These are phyloP conservation scores for Staphylotrichum longicolle DNA, from an alignment of 495 filamentous ascomycete genomes.

Conservation along the genomic window DNA sequence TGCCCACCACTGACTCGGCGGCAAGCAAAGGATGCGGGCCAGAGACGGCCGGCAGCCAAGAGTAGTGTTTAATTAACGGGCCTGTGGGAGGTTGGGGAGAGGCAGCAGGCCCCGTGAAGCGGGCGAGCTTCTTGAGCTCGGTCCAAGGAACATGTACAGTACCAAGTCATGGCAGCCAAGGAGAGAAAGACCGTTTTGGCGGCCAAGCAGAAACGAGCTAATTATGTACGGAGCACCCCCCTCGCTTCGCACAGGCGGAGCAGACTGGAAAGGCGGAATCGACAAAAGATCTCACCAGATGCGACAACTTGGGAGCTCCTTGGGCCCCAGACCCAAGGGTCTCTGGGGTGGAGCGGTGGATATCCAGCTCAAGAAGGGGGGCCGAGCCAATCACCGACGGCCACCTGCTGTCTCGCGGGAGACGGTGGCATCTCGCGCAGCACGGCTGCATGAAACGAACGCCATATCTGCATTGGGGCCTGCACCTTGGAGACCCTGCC, in stretches of 20 bases:
- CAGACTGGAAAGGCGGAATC: conserved; percentile 8
- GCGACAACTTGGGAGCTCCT: conserved; percentile 2
- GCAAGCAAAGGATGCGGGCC: no score
- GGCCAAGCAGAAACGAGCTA: neutral
- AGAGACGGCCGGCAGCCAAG: neutral
- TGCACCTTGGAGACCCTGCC: conserved; percentile 20
- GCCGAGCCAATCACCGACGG: conserved; percentile 27
- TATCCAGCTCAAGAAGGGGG: conserved; percentile 10
- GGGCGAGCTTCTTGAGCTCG: conserved; percentile 11
- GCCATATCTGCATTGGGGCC: conserved; percentile 32
- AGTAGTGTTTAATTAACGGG: neutral
- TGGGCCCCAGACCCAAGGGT: conserved; percentile 12
- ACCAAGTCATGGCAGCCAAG: conserved; percentile 11
- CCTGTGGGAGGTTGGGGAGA: no score
- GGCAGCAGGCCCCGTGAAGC: neutral
- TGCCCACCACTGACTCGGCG: neutral
- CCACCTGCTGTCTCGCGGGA: conserved; percentile 21
- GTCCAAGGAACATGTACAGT: neutral
- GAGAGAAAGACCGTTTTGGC: neutral
- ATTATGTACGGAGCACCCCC: neutral
- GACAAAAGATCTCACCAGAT: conserved; percentile 1
- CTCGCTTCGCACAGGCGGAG: neutral
- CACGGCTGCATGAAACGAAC: conserved; percentile 26
- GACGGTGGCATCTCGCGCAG: conserved; percentile 20
- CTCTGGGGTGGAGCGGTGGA: conserved; percentile 28